Percentiles rank a stretch among this genome's conserved stretches.
Evolutionary conservation across 345 rosid species (phyloP).

Genomic region (Eucalyptus decipiens): DNA sequence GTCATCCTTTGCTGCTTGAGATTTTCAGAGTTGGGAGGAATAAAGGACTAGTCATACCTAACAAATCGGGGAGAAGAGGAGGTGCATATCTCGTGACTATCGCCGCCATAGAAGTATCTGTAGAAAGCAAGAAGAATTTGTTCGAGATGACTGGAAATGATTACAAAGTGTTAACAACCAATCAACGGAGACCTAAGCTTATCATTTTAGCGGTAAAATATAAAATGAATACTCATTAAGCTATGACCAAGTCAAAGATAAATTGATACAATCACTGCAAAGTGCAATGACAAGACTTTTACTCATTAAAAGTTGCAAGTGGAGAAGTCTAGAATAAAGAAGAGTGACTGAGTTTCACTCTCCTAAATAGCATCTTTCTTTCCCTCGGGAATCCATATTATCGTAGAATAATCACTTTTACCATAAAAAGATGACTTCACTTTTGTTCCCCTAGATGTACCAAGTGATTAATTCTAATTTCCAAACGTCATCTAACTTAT

Average conservation of each 20-base stretch:
- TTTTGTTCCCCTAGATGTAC: too few species aligned
- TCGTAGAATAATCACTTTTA: too few species aligned
- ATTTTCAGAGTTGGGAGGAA: background rate
- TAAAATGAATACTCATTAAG: background rate
- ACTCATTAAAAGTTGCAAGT: background rate
- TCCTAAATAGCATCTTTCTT: background rate
- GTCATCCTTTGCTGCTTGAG: too few species aligned
- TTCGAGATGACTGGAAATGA: background rate
- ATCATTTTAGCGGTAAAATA: background rate
- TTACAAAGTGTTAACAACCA: background rate
- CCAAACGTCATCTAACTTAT: too few species aligned
- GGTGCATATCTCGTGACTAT: too few species aligned
- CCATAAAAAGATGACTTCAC: too few species aligned
- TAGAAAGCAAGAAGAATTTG: too few species aligned
- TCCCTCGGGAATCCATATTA: too few species aligned
- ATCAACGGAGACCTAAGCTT: background rate
- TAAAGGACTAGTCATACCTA: background rate
- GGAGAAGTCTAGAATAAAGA: background rate
- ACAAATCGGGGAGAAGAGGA: accelerated
- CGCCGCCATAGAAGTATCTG: too few species aligned
- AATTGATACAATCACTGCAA: background rate
- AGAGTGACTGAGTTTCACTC: background rate
- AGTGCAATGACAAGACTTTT: background rate
- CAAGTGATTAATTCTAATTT: too few species aligned
- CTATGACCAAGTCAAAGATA: background rate